A percentile compares a stretch with the other conserved stretches of the same genome.
These are phyloP conservation scores for Ziziphus jujuba DNA, from an alignment of 306 rosid species.

Conservation along the genomic window DNA sequence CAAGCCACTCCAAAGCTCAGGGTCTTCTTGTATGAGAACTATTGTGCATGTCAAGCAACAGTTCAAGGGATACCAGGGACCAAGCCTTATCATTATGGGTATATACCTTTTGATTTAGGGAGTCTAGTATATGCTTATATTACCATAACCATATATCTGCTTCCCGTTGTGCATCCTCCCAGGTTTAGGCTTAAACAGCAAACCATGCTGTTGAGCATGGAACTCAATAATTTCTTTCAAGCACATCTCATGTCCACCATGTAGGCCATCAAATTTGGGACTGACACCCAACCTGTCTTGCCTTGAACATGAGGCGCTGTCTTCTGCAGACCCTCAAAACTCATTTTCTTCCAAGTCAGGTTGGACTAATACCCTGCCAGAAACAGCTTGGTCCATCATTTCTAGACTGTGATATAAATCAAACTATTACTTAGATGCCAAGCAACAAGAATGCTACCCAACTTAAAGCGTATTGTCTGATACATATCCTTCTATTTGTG, in stretches of 20 bases:
- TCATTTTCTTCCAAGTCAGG: conserved; percentile 89
- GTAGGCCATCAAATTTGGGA: no score
- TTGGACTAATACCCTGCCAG: conserved; percentile 84
- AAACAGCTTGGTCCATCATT: conserved; percentile 87
- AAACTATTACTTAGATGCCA: conserved; percentile 84
- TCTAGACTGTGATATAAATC: conserved; percentile 81
- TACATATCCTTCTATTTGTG: conserved; percentile 72
- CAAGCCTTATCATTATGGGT: conserved; percentile 71
- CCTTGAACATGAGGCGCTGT: conserved; percentile 59
- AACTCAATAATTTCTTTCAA: conserved; percentile 82
- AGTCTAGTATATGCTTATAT: conserved; percentile 65
- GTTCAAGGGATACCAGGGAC: conserved; percentile 71
- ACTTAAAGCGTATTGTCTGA: conserved; percentile 70
- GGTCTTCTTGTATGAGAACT: conserved; percentile 36
- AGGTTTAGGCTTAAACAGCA: conserved; percentile 40
- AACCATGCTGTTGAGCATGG: conserved; percentile 60
- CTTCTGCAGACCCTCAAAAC: conserved; percentile 90
- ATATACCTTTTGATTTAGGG: conserved; percentile 60
- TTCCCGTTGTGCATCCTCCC: conserved; percentile 78
- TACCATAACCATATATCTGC: conserved; percentile 83
- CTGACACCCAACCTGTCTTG: conserved; percentile 17
- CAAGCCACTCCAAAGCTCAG: background rate
- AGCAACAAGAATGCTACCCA: conserved; percentile 81
- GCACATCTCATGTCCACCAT: conserved; percentile 60
- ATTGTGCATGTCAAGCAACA: conserved; percentile 68